Base-by-base conservation (phyloP, 2,329 filamentous ascomycete genomes). In the Phyllosticta citriasiana region DNA sequence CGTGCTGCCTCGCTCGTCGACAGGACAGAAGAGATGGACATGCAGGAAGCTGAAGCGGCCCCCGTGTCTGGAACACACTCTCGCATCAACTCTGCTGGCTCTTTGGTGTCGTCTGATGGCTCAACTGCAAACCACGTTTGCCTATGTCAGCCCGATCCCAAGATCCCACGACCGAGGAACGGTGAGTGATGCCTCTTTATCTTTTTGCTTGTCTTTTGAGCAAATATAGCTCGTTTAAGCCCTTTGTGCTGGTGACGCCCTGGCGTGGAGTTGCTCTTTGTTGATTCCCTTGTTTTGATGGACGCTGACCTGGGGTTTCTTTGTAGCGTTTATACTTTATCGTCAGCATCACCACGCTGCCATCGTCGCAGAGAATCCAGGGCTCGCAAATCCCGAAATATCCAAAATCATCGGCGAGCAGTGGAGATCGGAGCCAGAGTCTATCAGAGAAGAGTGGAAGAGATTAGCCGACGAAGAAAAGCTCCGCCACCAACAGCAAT, bases 371-470 rank as follows among this genome's bases (percentile, higher is more conserved):
- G 83, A 89, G 67, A 84, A 97, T 69, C 93, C 92, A n/a, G 89
- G 91, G 53, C 84, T 97, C 65, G 87, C 92, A 54, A 97, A 97
- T 74, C 93, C 93, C 2, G 91, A 97, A 58, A 96, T 97, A 68
- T 97, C 93, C 66, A 97, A 97, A 76, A 95, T 97, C 68, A 96
- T 97, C 67, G 93, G 93, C 58, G 85, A 91, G 72, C 88, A 92
- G 82, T 99, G 94, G 94, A 86, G 88, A 69, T 82, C 85, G 61
- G 86, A 95, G 70, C 77, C 85, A 3, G 82, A 87, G 25, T 84
- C 88, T 59, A 81, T 86, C 62, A 96, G 96, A 76, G 84, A 86
- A 65, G 83, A 87, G 72, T 99, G 94, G 94, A 96, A 94, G 74
- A 82, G 82, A 63, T 82, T 96, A 61, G 94, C 94, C 63, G 91